Conservation (phyloP, 352 stramenopile genomes). For the Halophytophthora batemanensis region DNA sequence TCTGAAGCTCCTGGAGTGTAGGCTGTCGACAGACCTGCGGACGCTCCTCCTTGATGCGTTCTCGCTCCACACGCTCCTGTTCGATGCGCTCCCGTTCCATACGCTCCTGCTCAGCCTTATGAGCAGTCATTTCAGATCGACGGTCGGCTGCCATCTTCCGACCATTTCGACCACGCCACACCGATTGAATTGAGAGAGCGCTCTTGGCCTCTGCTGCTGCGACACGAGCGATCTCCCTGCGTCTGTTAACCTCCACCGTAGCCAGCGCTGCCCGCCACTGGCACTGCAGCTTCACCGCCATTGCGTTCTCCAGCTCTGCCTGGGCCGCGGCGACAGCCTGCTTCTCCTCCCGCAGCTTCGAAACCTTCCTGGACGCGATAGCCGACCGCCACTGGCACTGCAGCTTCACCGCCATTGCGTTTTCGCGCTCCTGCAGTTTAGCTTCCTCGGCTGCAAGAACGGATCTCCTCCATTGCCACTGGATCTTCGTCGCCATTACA, state of each 20-base stretch:
- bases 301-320: slow-evolving; percentile 7
- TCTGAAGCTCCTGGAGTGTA: slow-evolving; percentile 41
- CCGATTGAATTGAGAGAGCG: slow-evolving; percentile 14
- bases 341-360: slow-evolving; percentile 2
- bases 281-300: slow-evolving; percentile 16
- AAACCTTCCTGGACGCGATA: neutral
- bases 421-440: slow-evolving; percentile 4
- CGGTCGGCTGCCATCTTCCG: slow-evolving; percentile 5
- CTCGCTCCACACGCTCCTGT: no score
- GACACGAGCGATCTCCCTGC: neutral
- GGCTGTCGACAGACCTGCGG: slow-evolving; percentile 22
- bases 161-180: slow-evolving; percentile 14
- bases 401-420: slow-evolving; percentile 13
- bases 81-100: neutral
- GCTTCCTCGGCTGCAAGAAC: neutral
- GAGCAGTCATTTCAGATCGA: slow-evolving; percentile 2
- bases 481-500: slow-evolving; percentile 12
- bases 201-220: slow-evolving; percentile 1
- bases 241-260: neutral
- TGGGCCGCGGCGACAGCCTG: neutral
- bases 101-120: neutral
- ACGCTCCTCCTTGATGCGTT: slow-evolving; percentile 2
- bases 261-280: slow-evolving; percentile 13
- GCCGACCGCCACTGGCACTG: slow-evolving; percentile 15
- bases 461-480: slow-evolving; percentile 11